A percentile compares a stretch with the other conserved stretches of the same genome.
Evolutionary conservation across 768 basidiomycete genomes (phyloP).

Genomic region (Mycena venus): DNA sequence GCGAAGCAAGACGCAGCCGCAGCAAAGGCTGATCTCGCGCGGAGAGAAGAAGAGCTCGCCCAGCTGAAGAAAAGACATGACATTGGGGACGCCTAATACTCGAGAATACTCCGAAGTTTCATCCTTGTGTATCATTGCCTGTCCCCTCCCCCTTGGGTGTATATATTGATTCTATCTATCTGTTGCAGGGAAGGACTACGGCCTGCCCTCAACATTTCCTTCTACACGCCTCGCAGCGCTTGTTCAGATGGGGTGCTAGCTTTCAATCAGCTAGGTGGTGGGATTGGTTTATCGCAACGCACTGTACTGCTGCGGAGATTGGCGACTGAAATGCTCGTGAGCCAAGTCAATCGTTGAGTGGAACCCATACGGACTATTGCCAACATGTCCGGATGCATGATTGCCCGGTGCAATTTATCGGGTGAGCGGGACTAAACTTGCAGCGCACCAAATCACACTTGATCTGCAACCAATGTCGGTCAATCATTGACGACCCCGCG

Average conservation of each 20-base stretch:
- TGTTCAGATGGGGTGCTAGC: conserved; percentile 71
- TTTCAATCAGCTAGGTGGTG: conserved; percentile 28
- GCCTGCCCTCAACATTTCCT: conserved; percentile 8
- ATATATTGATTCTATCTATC: conserved; percentile 31
- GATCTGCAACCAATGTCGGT: conserved; percentile 56
- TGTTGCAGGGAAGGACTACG: conserved; percentile 1
- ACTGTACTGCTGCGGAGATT: conserved; percentile 79
- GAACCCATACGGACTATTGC: conserved; percentile 70
- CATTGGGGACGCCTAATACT: conserved; percentile 77
- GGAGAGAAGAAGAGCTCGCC: conserved; percentile 90
- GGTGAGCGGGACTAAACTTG: conserved; percentile 74
- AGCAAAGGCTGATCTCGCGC: conserved; percentile 91
- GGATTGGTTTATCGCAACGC: conserved; percentile 32
- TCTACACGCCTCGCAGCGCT: conserved; percentile 67
- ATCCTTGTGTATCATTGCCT: conserved; percentile 25
- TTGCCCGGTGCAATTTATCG: conserved; percentile 62
- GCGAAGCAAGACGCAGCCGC: conserved; percentile 96
- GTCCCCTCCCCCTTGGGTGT: conserved; percentile 28
- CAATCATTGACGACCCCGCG: background rate
- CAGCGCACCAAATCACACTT: conserved; percentile 71
- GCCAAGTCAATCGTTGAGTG: conserved; percentile 10
- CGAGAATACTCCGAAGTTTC: conserved; percentile 30
- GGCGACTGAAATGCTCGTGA: conserved; percentile 56
- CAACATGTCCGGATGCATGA: conserved; percentile 71
- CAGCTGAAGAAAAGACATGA: conserved; percentile 90